Percentiles rank a stretch among this genome's conserved stretches.
phyloP scores from a whole-genome alignment of 139 green algal genomes.

The Desmodesmus armatus region DNA sequence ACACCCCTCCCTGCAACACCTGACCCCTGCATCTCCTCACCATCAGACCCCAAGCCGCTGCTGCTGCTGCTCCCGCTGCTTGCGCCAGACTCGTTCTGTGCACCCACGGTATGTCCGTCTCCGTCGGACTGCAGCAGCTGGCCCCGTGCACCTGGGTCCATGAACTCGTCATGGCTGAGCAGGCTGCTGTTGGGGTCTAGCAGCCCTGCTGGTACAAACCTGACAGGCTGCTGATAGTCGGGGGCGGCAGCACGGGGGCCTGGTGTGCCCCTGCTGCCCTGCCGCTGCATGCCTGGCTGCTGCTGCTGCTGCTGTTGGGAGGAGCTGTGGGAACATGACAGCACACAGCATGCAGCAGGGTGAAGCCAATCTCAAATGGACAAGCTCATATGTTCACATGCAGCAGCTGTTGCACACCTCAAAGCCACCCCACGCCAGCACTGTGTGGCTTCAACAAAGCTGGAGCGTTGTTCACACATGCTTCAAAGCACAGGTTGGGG shows the following conservation, averaged over 20 bases:
- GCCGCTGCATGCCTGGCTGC: neutral
- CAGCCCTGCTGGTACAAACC: slow-evolving; percentile 26
- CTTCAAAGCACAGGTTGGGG: no score
- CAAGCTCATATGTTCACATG: neutral
- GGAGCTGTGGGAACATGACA: slow-evolving; percentile 3
- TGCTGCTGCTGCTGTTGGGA: neutral
- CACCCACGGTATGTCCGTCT: no score
- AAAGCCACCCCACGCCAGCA: no score
- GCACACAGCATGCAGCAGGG: slow-evolving; percentile 1
- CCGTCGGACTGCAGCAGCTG: neutral
- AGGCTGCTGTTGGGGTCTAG: slow-evolving; percentile 31
- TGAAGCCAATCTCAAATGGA: neutral
- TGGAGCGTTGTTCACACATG: no score
- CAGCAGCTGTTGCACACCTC: neutral
- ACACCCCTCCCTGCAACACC: neutral
- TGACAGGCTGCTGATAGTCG: slow-evolving; percentile 43
- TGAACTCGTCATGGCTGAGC: no score
- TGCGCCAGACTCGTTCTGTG: no score
- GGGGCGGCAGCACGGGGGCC: neutral
- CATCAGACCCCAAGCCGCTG: neutral
- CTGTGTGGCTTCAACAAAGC: no score
- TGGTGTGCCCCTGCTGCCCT: neutral
- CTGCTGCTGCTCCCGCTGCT: slow-evolving; percentile 7
- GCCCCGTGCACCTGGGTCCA: neutral
- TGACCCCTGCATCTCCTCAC: neutral